Base-by-base conservation (phyloP, 306 rosid species). In the Vicia villosa region DNA sequence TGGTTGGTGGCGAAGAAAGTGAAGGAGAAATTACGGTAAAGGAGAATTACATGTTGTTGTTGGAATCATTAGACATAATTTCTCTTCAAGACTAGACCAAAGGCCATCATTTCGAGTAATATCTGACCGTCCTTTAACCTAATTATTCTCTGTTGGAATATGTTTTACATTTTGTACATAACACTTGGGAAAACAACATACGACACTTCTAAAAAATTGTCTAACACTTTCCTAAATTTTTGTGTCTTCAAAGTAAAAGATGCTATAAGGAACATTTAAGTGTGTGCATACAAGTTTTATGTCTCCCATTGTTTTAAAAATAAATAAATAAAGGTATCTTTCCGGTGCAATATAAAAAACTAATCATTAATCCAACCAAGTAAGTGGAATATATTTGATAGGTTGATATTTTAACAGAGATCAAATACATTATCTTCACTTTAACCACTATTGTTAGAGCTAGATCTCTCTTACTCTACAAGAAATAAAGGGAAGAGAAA, bases 71-170 rank as follows among this genome's bases (percentile, higher is more conserved):
- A 78, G 91, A 46, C 88, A 84, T 50, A 76, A n/a, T 85, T 90
- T 82, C 49, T 92, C 77, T 88, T 92, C 88, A 93, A 90, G 79
- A 84, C 77, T 67, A 84, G 88, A 79, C 98, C 98, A 2, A 86
- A 79, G 77, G 96, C 88, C 74, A 79, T 90, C 37, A 92, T 92
- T 77, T 90, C 96, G 58, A 86, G 96, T 83, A 80, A 86, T 79
- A 21, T n/a, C 3, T 74, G 8, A 36, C 11, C 57, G 4, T 60
- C 41, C 68, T 14, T 57, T 52, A 17, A 1, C 14, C 34, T 28
- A 4, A 4, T 12, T 41, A 5, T n/a, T n/a, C 36, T 6, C 8
- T 19, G 45, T 40, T 6, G 49, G 17, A 63, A 64, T 78, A 38
- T 60, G 10, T 60, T 36, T 66, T 66, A 5, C 19, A 6, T 45